These are phyloP conservation scores for Claviceps purpurea DNA, from an alignment of 2,329 filamentous ascomycete species.

Conservation along the genomic window DNA sequence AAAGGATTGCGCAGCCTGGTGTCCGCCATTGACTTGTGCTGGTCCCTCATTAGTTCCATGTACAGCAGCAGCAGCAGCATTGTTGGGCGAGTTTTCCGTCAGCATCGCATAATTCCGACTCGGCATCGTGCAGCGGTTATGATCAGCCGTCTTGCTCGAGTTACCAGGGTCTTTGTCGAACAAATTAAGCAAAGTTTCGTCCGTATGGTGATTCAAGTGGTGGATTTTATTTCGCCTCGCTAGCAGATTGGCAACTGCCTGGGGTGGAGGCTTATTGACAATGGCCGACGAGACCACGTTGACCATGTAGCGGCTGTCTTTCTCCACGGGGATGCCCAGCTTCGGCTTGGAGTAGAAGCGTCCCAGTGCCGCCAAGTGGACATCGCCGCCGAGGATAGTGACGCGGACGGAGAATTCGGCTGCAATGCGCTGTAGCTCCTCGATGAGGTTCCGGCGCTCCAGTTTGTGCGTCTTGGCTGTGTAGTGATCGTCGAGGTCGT, in stretches of 20 bases:
- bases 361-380: slow-evolving; percentile 81
- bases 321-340: slow-evolving; percentile 60
- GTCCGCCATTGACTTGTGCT: slow-evolving; percentile 10
- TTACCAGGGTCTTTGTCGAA: slow-evolving; percentile 80
- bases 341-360: slow-evolving; percentile 89
- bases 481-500: slow-evolving; percentile 93
- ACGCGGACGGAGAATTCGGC: slow-evolving; percentile 78
- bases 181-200: slow-evolving; percentile 87
- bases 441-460: slow-evolving; percentile 67
- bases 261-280: slow-evolving; percentile 84
- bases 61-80: slow-evolving; percentile 12
- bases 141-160: slow-evolving; percentile 56
- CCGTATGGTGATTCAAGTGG: slow-evolving; percentile 57
- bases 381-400: slow-evolving; percentile 87
- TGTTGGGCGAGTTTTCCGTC: slow-evolving; percentile 66
- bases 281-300: slow-evolving; percentile 93
- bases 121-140: slow-evolving; percentile 80
- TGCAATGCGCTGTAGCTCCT: slow-evolving; percentile 70
- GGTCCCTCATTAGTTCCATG: slow-evolving; percentile 9
- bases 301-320: slow-evolving; percentile 87
- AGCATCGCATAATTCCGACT: slow-evolving; percentile 89
- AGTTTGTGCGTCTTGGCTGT: slow-evolving; percentile 83
- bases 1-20: slow-evolving; percentile 15
- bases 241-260: slow-evolving; percentile 77
- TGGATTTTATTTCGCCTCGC: slow-evolving; percentile 79